A percentile compares a stretch with the other conserved stretches of the same genome.
phyloP scores from a whole-genome alignment of 495 filamentous ascomycete species.

The Thermochaetoides thermophila region DNA sequence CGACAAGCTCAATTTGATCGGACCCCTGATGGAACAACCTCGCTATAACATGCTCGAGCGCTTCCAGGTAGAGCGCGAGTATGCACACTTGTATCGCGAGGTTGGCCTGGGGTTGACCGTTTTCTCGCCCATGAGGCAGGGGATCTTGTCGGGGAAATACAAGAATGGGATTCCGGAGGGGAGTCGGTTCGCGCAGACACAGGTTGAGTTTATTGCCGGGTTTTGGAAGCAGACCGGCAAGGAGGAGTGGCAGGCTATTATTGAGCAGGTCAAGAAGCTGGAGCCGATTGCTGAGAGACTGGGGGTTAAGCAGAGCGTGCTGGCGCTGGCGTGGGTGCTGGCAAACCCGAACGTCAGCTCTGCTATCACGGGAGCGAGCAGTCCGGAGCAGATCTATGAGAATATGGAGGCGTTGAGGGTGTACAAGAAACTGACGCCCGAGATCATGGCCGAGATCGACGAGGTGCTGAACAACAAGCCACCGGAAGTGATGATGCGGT shows the following conservation, averaged over 20 bases:
- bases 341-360: conserved; percentile 60
- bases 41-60: conserved; percentile 43
- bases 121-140: conserved; percentile 57
- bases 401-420: conserved; percentile 48
- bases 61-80: conserved; percentile 47
- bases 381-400: conserved; percentile 57
- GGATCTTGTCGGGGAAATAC: conserved; percentile 73
- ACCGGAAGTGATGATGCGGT: conserved; percentile 14
- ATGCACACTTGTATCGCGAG: conserved; percentile 43
- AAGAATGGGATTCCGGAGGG: conserved; percentile 48
- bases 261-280: conserved; percentile 32
- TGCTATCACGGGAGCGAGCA: conserved; percentile 65
- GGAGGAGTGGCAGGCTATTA: conserved; percentile 30
- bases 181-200: conserved; percentile 34
- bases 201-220: conserved; percentile 31
- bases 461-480: conserved; percentile 20
- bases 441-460: conserved; percentile 57
- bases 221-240: conserved; percentile 31
- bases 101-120: conserved; percentile 58
- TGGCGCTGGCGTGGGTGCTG: conserved; percentile 68
- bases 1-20: conserved; percentile 42
- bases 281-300: conserved; percentile 54
- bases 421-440: conserved; percentile 45
- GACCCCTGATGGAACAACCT: conserved; percentile 42
- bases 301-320: conserved; percentile 45